Conservation (phyloP, 352 stramenopile species). For the Pythium apleroticum region DNA sequence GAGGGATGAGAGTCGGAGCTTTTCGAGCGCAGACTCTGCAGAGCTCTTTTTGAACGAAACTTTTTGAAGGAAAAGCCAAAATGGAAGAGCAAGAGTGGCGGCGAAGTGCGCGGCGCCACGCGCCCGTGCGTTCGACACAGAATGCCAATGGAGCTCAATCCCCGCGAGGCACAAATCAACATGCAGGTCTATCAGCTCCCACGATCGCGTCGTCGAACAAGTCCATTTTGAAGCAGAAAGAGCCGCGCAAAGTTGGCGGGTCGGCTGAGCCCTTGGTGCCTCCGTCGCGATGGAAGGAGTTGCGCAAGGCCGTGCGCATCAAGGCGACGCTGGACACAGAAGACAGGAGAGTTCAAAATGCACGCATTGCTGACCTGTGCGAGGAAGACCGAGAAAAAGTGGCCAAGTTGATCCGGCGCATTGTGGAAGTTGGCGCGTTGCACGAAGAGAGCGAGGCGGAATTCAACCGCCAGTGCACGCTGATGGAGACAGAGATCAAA, state of each 20-base stretch:
- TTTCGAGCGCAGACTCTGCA: neutral
- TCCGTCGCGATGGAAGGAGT: conserved; percentile 64
- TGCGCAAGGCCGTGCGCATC: conserved; percentile 62
- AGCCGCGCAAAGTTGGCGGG: conserved; percentile 5
- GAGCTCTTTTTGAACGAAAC: neutral
- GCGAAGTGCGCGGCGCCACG: conserved; percentile 19
- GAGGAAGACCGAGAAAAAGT: conserved; percentile 80
- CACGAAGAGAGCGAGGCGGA: conserved; percentile 60
- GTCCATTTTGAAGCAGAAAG: conserved; percentile 12
- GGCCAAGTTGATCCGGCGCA: conserved; percentile 66
- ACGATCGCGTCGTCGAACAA: conserved; percentile 18
- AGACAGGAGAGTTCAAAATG: conserved; percentile 19
- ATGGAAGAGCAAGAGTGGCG: conserved; percentile 34
- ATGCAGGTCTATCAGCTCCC: conserved; percentile 3
- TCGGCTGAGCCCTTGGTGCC: neutral
- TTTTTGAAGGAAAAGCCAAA: neutral
- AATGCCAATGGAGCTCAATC: neutral
- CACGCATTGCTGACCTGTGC: conserved; percentile 69
- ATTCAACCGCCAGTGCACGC: conserved; percentile 37
- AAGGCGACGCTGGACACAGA: conserved; percentile 49
- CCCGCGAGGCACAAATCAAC: neutral
- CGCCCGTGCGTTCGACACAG: conserved; percentile 7
- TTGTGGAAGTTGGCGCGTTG: conserved; percentile 66
- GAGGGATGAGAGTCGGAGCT: neutral
- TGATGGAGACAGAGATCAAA: conserved; percentile 49